These are phyloP conservation scores for Grosmannia clavigera DNA, from an alignment of 2,329 filamentous ascomycete species.

Conservation along the genomic window DNA sequence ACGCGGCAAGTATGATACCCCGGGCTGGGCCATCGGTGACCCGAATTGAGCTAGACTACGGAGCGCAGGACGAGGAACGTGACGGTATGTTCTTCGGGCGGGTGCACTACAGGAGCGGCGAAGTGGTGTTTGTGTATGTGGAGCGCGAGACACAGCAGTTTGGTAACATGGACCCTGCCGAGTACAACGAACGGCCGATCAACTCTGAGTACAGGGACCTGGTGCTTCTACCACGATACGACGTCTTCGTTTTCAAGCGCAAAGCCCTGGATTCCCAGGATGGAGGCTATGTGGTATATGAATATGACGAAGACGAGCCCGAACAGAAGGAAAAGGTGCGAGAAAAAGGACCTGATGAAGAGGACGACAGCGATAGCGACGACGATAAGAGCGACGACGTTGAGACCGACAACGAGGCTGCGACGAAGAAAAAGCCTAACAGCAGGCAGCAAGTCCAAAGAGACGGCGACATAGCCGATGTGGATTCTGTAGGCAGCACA, in stretches of 20 bases:
- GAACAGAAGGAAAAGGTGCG: not conserved
- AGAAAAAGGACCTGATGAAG: not conserved
- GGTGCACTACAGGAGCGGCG: not conserved
- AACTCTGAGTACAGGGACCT: not conserved
- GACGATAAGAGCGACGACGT: not conserved
- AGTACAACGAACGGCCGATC: conserved; percentile 3
- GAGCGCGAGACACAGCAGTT: conserved; percentile 8
- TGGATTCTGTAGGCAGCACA: not conserved
- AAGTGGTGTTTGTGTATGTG: conserved; percentile 7
- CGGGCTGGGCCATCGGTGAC: not conserved
- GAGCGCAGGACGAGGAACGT: conserved; percentile 1
- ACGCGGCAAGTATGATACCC: conserved; percentile 1
- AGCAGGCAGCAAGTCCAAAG: not conserved
- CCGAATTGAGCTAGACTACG: conserved; percentile 5
- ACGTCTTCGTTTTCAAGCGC: conserved; percentile 9
- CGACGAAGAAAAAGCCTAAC: no score
- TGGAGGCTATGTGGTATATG: not conserved
- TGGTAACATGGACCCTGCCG: conserved; percentile 5
- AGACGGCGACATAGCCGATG: not conserved
- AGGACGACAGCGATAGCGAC: not conserved
- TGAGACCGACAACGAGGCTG: not conserved
- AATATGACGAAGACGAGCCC: conserved; percentile 3
- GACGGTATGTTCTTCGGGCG: conserved; percentile 11
- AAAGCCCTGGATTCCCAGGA: not conserved
- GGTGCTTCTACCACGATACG: conserved; percentile 4